Percentiles rank a stretch among this genome's conserved stretches.
Conservation (phyloP, 441 rosid species). For the Populus hybrid region DNA sequence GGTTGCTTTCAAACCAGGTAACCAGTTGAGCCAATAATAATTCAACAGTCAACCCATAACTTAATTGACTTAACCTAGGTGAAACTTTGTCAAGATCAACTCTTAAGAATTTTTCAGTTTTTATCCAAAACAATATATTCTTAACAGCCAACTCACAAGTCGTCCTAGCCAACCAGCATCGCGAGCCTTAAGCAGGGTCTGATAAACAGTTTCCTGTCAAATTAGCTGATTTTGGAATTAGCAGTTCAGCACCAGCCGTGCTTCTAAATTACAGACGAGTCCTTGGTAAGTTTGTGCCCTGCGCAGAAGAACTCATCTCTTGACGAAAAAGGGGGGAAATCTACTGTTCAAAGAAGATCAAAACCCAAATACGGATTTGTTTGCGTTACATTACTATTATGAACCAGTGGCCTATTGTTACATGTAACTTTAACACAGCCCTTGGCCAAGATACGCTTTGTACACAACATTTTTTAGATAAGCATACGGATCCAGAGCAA, state of each 20-base stretch:
- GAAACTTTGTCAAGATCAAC: too few relatives aligned
- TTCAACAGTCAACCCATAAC: too few relatives aligned
- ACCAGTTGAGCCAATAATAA: too few relatives aligned
- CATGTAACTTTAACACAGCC: constrained; percentile 3
- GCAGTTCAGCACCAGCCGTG: neutral
- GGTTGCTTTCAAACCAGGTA: too few relatives aligned
- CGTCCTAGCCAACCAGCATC: too few relatives aligned
- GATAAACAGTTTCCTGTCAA: neutral
- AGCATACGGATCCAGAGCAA: neutral
- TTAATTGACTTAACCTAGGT: too few relatives aligned
- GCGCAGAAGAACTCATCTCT: neutral
- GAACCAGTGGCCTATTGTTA: neutral
- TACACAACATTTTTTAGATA: neutral
- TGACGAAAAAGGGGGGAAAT: neutral
- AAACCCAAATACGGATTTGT: neutral
- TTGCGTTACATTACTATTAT: neutral
- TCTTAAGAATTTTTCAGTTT: too few relatives aligned
- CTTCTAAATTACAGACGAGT: neutral
- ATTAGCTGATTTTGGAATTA: neutral
- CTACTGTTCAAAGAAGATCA: too few relatives aligned
- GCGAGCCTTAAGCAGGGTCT: too few relatives aligned
- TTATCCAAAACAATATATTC: too few relatives aligned
- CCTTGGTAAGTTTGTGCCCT: neutral
- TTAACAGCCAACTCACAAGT: too few relatives aligned
- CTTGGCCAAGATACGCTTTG: constrained; percentile 6